A percentile compares a stretch with the other conserved stretches of the same genome.
These are phyloP conservation scores for Serendipita sp. DNA, from an alignment of 768 basidiomycete species.

Conservation along the genomic window DNA sequence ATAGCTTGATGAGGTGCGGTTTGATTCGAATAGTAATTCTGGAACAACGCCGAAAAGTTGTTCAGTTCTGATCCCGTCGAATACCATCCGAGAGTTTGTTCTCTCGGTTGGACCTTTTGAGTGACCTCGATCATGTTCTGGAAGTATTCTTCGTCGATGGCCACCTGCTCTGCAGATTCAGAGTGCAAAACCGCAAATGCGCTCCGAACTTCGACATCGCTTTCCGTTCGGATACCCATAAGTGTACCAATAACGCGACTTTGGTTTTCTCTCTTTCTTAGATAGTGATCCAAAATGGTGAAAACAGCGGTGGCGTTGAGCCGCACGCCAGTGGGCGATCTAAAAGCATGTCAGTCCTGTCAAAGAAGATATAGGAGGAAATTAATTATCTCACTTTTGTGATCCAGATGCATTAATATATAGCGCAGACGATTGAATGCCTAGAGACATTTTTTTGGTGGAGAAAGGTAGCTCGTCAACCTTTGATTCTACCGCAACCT, in stretches of 20 bases:
- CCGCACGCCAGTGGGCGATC: slow-evolving; percentile 48
- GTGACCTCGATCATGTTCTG: slow-evolving; percentile 83
- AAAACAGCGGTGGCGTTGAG: slow-evolving; percentile 88
- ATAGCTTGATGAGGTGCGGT: slow-evolving; percentile 76
- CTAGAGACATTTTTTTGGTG: slow-evolving; percentile 28
- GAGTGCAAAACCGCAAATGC: slow-evolving; percentile 87
- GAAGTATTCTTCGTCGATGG: slow-evolving; percentile 94
- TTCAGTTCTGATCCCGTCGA: slow-evolving; percentile 82
- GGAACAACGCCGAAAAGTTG: slow-evolving; percentile 90
- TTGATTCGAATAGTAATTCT: slow-evolving; percentile 94
- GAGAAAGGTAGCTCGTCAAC: neutral
- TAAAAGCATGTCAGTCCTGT: neutral
- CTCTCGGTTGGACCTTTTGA: slow-evolving; percentile 66
- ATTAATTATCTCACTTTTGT: neutral
- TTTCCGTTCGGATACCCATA: slow-evolving; percentile 58
- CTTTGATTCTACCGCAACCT: neutral
- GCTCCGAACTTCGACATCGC: slow-evolving; percentile 44
- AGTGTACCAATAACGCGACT: slow-evolving; percentile 91
- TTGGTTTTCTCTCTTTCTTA: slow-evolving; percentile 65
- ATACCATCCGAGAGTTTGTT: slow-evolving; percentile 94
- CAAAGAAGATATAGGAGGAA: neutral
- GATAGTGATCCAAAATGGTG: slow-evolving; percentile 91
- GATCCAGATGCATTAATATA: slow-evolving; percentile 18
- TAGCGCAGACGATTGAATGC: slow-evolving; percentile 30
- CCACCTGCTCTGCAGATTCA: slow-evolving; percentile 83